Percentiles rank a stretch among this genome's conserved stretches.
These are phyloP conservation scores for Phoma sp. DNA, from an alignment of 2,329 filamentous ascomycete species.

Conservation along the genomic window DNA sequence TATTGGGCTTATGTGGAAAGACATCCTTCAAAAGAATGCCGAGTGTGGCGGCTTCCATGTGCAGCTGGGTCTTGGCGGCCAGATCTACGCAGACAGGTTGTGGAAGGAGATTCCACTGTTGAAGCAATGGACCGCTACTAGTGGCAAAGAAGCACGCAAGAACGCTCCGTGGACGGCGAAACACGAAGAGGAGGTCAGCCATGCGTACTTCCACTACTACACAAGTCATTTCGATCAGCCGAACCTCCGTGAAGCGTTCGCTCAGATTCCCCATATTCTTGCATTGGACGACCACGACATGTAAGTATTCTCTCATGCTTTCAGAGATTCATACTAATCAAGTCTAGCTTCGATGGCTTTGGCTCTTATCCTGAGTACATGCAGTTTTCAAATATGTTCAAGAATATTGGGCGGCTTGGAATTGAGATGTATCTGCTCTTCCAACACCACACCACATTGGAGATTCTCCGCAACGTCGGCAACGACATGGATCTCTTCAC, in stretches of 20 bases:
- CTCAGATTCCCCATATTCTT: conserved; percentile 92
- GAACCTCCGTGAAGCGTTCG: conserved; percentile 91
- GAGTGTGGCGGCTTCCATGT: conserved; percentile 96
- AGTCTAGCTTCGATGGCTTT: conserved; percentile 85
- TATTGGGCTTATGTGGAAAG: conserved; percentile 97
- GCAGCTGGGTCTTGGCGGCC: conserved; percentile 88
- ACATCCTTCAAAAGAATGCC: conserved; percentile 94
- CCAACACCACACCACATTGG: conserved; percentile 95
- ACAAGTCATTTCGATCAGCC: conserved; percentile 98
- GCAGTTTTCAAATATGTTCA: conserved; percentile 97
- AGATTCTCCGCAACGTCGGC: conserved; percentile 86
- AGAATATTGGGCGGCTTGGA: conserved; percentile 93
- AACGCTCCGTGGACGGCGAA: conserved; percentile 90
- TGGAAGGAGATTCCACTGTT: conserved; percentile 96
- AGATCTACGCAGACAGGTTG: conserved; percentile 92
- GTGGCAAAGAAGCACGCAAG: conserved; percentile 90
- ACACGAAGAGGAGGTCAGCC: conserved; percentile 92
- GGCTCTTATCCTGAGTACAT: conserved; percentile 98
- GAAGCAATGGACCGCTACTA: conserved; percentile 93
- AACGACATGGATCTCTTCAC: conserved; percentile 94
- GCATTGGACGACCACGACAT: conserved; percentile 98
- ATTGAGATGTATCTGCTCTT: conserved; percentile 98
- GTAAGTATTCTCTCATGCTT: conserved; percentile 62
- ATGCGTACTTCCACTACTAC: conserved; percentile 99
- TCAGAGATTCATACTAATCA: conserved; percentile 11